These are phyloP conservation scores for Suhomyces yuchorum DNA, from an alignment of 1,139 yeast genomes.

Conservation along the genomic window DNA sequence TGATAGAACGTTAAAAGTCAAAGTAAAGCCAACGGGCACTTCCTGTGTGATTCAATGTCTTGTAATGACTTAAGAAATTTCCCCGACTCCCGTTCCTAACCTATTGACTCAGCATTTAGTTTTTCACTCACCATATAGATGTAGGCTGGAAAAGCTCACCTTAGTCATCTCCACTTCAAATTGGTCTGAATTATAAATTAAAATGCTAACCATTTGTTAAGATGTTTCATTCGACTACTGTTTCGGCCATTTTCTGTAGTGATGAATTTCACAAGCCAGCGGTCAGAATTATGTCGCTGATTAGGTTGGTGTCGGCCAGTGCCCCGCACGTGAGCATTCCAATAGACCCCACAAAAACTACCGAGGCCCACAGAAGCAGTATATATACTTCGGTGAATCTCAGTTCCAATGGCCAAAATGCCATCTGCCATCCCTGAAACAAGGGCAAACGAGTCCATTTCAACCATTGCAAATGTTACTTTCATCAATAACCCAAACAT, in stretches of 20 bases:
- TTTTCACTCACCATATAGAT: no score
- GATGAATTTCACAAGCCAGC: background rate
- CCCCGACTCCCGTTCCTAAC: no score
- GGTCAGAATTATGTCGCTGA: background rate
- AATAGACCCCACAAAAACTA: conserved; percentile 12
- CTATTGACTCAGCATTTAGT: no score
- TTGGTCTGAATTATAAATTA: no score
- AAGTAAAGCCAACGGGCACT: no score
- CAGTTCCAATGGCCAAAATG: conserved; percentile 13
- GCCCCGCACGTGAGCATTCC: conserved; percentile 10
- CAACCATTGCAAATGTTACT: conserved; percentile 33
- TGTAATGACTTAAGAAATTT: no score
- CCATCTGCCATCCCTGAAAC: conserved; percentile 18
- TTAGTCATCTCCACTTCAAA: no score
- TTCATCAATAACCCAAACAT: conserved; percentile 36
- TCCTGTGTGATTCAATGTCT: no score
- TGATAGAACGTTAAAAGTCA: no score
- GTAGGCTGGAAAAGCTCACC: no score
- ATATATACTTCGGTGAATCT: conserved; percentile 2
- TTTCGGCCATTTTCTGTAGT: background rate
- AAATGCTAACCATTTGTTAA: no score
- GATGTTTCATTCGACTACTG: no score
- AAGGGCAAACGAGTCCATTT: conserved; percentile 17
- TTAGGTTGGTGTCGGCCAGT: background rate
- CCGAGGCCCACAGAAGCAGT: conserved; percentile 11